Percentiles rank a stretch among this genome's conserved stretches.
These are phyloP conservation scores for Hypoxylon crocopeplum DNA, from an alignment of 495 filamentous ascomycete species.

Conservation along the genomic window DNA sequence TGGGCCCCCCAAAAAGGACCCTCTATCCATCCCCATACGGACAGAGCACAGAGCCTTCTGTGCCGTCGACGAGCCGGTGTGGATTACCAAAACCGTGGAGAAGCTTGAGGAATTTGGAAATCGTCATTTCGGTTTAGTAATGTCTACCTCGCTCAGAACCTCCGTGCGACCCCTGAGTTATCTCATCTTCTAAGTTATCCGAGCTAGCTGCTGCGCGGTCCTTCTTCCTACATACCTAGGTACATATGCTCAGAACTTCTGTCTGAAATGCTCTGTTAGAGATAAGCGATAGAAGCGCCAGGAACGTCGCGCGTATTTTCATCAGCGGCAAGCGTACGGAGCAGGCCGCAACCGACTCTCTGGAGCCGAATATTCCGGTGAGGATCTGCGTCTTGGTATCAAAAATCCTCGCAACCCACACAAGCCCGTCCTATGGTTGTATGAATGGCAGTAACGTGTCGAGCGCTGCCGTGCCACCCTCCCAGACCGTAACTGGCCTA, in stretches of 20 bases:
- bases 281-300: constrained; percentile 15
- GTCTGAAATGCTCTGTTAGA: constrained; percentile 5
- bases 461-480: constrained; percentile 29
- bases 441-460: constrained; percentile 30
- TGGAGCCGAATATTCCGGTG: constrained; percentile 25
- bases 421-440: constrained; percentile 6
- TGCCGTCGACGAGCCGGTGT: constrained; percentile 22
- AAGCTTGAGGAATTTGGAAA: constrained; percentile 12
- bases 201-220: not conserved
- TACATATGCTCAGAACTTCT: constrained; percentile 3
- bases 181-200: too few relatives aligned
- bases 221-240: too few relatives aligned
- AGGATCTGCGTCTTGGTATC: constrained; percentile 26
- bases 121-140: not conserved
- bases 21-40: not conserved
- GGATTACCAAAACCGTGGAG: constrained; percentile 20
- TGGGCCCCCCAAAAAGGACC: not conserved
- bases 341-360: constrained; percentile 9
- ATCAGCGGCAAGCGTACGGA: constrained; percentile 1
- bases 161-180: too few relatives aligned
- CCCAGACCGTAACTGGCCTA: constrained; percentile 13
- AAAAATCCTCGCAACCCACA: constrained; percentile 13
- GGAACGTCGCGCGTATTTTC: not conserved
- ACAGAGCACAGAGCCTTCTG: constrained; percentile 9
- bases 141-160: too few relatives aligned